Evolutionary conservation across 2,329 filamentous ascomycete genomes (phyloP).

Genomic region (Sporothrix globosa): DNA sequence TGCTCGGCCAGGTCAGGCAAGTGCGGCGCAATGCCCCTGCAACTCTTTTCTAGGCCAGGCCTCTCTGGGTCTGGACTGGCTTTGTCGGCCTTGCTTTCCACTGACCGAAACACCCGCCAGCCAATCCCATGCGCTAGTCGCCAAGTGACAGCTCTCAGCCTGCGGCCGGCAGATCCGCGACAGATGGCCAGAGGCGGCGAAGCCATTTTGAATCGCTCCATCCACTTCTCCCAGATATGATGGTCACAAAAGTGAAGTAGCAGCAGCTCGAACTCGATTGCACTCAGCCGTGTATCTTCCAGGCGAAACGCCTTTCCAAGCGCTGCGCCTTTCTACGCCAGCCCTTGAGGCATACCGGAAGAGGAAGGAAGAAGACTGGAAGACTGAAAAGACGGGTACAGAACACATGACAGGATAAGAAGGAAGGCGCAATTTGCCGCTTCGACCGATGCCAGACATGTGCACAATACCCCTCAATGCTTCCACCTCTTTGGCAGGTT

Average conservation of each 20-base stretch:
- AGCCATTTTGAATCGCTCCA: slow-evolving; percentile 10
- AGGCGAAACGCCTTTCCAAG: neutral
- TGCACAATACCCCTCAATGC: slow-evolving; percentile 14
- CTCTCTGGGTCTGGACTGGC: slow-evolving; percentile 9
- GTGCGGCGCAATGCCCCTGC: slow-evolving; percentile 21
- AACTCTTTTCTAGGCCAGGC: slow-evolving; percentile 14
- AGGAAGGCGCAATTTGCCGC: slow-evolving; percentile 15
- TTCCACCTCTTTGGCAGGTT: neutral
- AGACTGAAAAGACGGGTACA: no score
- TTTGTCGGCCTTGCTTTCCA: neutral
- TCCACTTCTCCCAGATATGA: neutral
- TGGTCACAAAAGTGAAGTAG: neutral
- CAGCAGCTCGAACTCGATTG: neutral
- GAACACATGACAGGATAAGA: neutral
- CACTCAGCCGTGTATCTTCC: neutral
- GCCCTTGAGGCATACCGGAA: neutral
- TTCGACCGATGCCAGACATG: slow-evolving; percentile 1
- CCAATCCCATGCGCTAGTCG: slow-evolving; percentile 31
- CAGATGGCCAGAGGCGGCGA: slow-evolving; percentile 25
- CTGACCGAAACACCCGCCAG: slow-evolving; percentile 23
- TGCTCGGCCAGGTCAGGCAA: slow-evolving; percentile 20
- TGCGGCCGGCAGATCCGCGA: slow-evolving; percentile 34
- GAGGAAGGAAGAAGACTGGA: slow-evolving; percentile 9
- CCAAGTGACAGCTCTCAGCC: slow-evolving; percentile 26
- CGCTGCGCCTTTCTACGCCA: neutral